These are phyloP conservation scores for Curvularia sp. DNA, from an alignment of 2,329 filamentous ascomycete genomes.

Conservation along the genomic window DNA sequence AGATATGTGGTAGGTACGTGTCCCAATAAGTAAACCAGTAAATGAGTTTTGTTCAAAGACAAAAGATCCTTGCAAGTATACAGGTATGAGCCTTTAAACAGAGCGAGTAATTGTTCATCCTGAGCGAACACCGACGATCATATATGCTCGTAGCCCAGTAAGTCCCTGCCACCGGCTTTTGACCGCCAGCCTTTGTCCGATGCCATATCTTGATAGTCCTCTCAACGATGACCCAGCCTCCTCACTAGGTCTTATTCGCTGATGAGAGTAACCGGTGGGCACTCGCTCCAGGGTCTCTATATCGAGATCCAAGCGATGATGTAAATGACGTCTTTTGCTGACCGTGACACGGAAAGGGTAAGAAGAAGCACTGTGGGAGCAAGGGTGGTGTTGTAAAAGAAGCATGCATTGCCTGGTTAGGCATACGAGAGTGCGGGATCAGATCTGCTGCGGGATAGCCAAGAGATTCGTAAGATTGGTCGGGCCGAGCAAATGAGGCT, in stretches of 20 bases:
- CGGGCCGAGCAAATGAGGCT: conserved; percentile 15
- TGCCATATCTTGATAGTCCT: conserved; percentile 10
- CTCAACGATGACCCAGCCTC: conserved; percentile 13
- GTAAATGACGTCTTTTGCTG: conserved; percentile 37
- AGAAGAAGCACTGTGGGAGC: conserved; percentile 14
- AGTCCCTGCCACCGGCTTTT: conserved; percentile 23
- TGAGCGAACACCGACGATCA: conserved; percentile 20
- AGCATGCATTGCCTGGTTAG: conserved; percentile 30
- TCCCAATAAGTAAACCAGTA: neutral
- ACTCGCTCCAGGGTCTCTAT: conserved; percentile 21
- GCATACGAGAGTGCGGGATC: conserved; percentile 6
- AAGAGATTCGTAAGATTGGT: conserved; percentile 17
- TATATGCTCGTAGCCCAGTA: conserved; percentile 26
- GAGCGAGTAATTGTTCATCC: neutral
- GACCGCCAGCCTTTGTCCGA: conserved; percentile 24
- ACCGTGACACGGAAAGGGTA: conserved; percentile 12
- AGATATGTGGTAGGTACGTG: conserved; percentile 6
- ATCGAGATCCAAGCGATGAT: conserved; percentile 31
- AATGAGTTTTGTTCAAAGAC: conserved; percentile 1
- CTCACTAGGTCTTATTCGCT: conserved; percentile 30
- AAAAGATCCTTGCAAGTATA: neutral
- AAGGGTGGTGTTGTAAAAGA: conserved; percentile 28
- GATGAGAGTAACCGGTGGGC: conserved; percentile 35
- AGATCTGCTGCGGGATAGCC: conserved; percentile 10
- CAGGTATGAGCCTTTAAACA: neutral